phyloP scores from a whole-genome alignment of 1,284 basidiomycete species.

The Pisolithus thermaeus region DNA sequence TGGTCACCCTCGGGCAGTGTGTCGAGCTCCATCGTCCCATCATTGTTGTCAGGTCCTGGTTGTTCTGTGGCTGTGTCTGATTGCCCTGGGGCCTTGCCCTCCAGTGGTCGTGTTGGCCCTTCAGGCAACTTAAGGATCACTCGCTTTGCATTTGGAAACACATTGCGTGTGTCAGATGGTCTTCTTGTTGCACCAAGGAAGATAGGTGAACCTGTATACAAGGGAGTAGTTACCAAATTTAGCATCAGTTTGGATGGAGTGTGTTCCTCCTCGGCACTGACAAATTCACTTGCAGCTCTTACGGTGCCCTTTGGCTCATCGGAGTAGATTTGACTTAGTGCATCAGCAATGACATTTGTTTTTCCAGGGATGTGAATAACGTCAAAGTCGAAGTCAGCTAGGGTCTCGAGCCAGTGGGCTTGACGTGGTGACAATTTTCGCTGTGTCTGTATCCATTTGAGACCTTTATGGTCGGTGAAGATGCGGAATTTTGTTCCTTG shows the following conservation, averaged over 20 bases:
- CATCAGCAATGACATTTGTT: constrained; percentile 29
- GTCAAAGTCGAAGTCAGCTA: constrained; percentile 29
- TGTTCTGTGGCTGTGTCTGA: too few species aligned
- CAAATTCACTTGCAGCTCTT: constrained; percentile 21
- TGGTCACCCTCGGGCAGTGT: too few species aligned
- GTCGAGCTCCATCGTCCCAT: too few species aligned
- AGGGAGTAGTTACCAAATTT: not conserved
- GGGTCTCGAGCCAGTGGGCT: constrained; percentile 27
- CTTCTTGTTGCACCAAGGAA: not conserved
- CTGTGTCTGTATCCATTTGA: constrained; percentile 29
- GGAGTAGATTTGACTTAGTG: constrained; percentile 18
- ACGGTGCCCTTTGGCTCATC: constrained; percentile 13
- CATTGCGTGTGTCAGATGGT: not conserved
- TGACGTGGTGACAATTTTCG: constrained; percentile 27
- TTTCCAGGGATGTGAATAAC: constrained; percentile 30
- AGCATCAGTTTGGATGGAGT: not conserved
- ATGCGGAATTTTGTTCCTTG: constrained; percentile 16
- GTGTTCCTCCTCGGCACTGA: constrained; percentile 2
- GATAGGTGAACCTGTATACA: not conserved
- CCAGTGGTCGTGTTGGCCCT: not conserved
- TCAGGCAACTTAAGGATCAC: not conserved
- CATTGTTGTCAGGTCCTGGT: too few species aligned
- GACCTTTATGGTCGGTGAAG: constrained; percentile 30
- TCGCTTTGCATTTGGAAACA: not conserved
- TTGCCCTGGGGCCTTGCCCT: not conserved